Evolutionary conservation across 2,329 filamentous ascomycete species (phyloP).

Genomic region (Apiospora hydei): DNA sequence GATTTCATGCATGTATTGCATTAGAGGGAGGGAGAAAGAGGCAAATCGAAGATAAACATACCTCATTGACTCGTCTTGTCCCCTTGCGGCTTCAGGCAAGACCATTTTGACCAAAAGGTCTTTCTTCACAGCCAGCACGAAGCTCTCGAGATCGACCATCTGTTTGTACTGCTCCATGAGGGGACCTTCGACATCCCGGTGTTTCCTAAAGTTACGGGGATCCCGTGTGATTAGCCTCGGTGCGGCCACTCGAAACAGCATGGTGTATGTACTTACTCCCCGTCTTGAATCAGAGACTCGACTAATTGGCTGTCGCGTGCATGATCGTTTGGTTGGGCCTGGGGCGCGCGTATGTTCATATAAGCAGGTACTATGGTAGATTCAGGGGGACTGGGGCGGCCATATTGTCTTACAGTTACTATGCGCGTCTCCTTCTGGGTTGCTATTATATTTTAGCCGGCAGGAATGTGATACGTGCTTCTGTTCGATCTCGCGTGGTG

Average conservation of each 20-base stretch:
- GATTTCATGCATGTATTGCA: background rate
- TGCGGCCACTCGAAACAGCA: background rate
- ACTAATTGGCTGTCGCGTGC: background rate
- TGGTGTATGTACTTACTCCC: background rate
- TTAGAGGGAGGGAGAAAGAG: no score
- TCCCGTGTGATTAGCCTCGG: no score
- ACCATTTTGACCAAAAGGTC: background rate
- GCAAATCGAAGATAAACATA: background rate
- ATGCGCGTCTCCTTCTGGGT: background rate
- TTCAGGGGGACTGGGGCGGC: background rate
- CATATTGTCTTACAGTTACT: background rate
- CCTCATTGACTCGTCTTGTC: background rate
- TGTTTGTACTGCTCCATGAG: background rate
- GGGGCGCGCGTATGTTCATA: background rate
- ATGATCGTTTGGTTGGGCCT: background rate
- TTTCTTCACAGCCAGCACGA: background rate
- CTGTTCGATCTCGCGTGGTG: background rate
- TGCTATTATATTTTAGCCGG: background rate
- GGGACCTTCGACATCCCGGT: background rate
- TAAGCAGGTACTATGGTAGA: background rate
- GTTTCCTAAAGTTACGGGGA: background rate
- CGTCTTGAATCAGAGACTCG: background rate
- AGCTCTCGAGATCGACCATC: background rate
- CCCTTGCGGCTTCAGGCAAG: background rate
- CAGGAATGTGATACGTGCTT: rapidly evolving